Base-by-base conservation (phyloP, 129 eudicot genomes). In the Solidago caesia region DNA sequence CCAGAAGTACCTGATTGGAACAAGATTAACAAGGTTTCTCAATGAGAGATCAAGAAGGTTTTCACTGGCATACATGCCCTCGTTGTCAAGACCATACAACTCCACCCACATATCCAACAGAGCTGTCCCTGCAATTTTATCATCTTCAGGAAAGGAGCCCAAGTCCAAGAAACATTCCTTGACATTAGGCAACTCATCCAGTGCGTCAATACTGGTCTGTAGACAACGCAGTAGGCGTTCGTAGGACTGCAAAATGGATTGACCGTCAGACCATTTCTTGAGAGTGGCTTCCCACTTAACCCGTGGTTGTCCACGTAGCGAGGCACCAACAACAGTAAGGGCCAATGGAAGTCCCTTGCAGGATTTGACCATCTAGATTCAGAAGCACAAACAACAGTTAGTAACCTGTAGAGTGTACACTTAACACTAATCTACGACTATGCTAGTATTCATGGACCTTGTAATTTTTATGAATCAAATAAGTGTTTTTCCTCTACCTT, bases 271-370 rank as follows among this genome's bases (percentile, higher is more conserved):
- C 83, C 77, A 77, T 46, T 72, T 76, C 66, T 77, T 71, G 53
- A 75, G 2, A 46, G 71, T 66, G 5, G 60, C 26, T 12, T 5
- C 60, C 89, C 89, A 85, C 39, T 14, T 75, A 59, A 61, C 29
- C 63, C 16, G 68, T n/a, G 27, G 61, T 52, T 76, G 77, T 56
- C 77, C 71, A 60, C 72, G 51, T 33, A 85, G 73, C 27, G 89
- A 82, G 39, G 82, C 74, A 44, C 86, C 89, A 70, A 82, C 70
- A 14, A 79, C 84, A 0, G 45, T 79, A 14, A 85, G 86, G 7
- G 86, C 89, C 70, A 85, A 64, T 8, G 89, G 89, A 63, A 79
- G 79, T 64, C 89, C 89, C 33, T 70, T 70, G 65, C 87, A 84
- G 44, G 57, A 51, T 76, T 77, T 76, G 29, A 84, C 87, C 69